Evolutionary conservation across 2,329 filamentous ascomycete genomes (phyloP).

Genomic region (Nannizzia gypsea): DNA sequence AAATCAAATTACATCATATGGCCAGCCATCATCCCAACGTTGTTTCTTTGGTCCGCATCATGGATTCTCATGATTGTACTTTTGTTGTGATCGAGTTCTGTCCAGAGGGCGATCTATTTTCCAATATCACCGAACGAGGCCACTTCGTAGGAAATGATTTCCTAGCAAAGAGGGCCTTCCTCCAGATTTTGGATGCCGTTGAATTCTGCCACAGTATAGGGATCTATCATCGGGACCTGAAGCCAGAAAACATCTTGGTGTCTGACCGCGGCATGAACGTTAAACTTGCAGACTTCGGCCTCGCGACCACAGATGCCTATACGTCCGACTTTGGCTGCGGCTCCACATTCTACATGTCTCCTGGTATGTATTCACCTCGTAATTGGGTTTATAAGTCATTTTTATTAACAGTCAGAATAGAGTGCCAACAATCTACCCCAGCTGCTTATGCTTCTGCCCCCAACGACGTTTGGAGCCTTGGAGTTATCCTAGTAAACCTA

Average conservation of each 20-base stretch:
- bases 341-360: slow-evolving; percentile 98
- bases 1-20: slow-evolving; percentile 82
- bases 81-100: slow-evolving; percentile 96
- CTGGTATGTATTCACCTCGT: slow-evolving; percentile 53
- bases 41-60: slow-evolving; percentile 84
- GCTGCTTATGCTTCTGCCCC: slow-evolving; percentile 78
- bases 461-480: slow-evolving; percentile 97
- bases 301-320: slow-evolving; percentile 70
- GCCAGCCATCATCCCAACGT: slow-evolving; percentile 87
- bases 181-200: slow-evolving; percentile 93
- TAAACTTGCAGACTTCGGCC: slow-evolving; percentile 93
- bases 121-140: slow-evolving; percentile 90
- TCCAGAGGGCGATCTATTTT: slow-evolving; percentile 90
- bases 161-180: slow-evolving; percentile 74
- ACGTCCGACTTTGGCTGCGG: slow-evolving; percentile 96
- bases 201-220: slow-evolving; percentile 85
- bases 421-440: slow-evolving; percentile 70
- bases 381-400: slow-evolving; percentile 11
- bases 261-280: slow-evolving; percentile 78
- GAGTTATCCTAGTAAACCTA: slow-evolving; percentile 93
- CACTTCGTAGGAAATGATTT: slow-evolving; percentile 88
- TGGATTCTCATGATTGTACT: slow-evolving; percentile 83
- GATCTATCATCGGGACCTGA: slow-evolving; percentile 94
- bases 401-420: slow-evolving; percentile 38
- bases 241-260: slow-evolving; percentile 96